Conservation (phyloP, 2,329 filamentous ascomycete genomes). For the Gnomoniopsis sp. region DNA sequence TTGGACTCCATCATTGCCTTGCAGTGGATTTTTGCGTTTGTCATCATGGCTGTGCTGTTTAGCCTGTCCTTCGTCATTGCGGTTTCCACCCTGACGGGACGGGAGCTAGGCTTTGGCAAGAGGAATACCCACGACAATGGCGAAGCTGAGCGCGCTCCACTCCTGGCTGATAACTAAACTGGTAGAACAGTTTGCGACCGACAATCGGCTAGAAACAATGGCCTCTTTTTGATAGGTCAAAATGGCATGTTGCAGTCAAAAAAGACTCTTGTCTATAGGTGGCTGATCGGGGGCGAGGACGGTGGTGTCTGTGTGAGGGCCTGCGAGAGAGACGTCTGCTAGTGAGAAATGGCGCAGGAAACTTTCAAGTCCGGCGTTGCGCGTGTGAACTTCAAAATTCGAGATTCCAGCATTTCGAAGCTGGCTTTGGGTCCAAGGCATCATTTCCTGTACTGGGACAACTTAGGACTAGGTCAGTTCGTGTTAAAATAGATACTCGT, state of each 20-base stretch:
- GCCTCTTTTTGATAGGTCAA: background rate
- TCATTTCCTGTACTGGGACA: background rate
- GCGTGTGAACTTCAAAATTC: no score
- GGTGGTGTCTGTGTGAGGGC: background rate
- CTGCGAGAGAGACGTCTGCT: background rate
- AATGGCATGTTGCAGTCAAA: background rate
- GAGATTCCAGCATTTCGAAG: no score
- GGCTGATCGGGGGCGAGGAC: background rate
- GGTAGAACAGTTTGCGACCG: background rate
- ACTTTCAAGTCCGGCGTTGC: no score
- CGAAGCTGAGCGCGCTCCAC: slow-evolving; percentile 59
- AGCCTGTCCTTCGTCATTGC: slow-evolving; percentile 63
- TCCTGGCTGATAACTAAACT: slow-evolving; percentile 47
- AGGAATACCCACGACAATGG: slow-evolving; percentile 31
- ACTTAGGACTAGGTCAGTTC: slow-evolving; percentile 20
- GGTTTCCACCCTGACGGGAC: slow-evolving; percentile 60
- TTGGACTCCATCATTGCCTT: slow-evolving; percentile 69
- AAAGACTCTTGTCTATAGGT: background rate
- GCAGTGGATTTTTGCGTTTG: slow-evolving; percentile 91
- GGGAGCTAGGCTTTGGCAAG: slow-evolving; percentile 48
- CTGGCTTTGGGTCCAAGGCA: no score
- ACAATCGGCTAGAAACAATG: background rate
- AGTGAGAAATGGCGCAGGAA: no score
- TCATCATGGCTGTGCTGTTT: slow-evolving; percentile 74
- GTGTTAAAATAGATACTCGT: background rate